A percentile compares a stretch with the other conserved stretches of the same genome.
phyloP scores from a whole-genome alignment of 2,329 filamentous ascomycete species.

The Verticillium isaacii region DNA sequence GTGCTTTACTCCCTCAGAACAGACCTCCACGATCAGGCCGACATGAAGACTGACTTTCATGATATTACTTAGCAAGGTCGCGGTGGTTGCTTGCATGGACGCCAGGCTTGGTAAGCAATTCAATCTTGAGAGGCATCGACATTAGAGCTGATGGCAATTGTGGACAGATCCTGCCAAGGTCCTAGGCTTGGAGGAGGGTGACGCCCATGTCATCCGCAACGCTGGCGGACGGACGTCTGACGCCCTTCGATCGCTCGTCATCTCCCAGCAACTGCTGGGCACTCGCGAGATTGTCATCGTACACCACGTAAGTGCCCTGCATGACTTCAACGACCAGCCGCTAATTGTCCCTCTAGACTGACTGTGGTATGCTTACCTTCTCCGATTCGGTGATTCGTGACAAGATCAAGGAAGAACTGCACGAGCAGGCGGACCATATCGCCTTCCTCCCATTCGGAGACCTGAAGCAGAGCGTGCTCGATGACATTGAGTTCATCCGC shows the following conservation, averaged over 20 bases:
- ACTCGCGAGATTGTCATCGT: slow-evolving; percentile 60
- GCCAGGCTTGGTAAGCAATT: slow-evolving; percentile 39
- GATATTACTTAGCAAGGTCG: background rate
- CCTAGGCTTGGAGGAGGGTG: slow-evolving; percentile 58
- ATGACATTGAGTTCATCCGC: slow-evolving; percentile 62
- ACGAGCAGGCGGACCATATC: slow-evolving; percentile 42
- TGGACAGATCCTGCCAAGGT: slow-evolving; percentile 48
- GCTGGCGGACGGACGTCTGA: slow-evolving; percentile 53
- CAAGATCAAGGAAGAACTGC: slow-evolving; percentile 56
- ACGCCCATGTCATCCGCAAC: slow-evolving; percentile 64
- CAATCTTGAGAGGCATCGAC: background rate
- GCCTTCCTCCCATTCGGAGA: slow-evolving; percentile 64
- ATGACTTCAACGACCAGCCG: background rate
- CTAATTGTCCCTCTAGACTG: slow-evolving; percentile 21
- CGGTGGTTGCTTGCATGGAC: slow-evolving; percentile 63
- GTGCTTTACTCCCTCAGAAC: too few species aligned
- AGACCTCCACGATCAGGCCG: background rate
- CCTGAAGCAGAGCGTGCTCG: slow-evolving; percentile 56
- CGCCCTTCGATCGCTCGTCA: slow-evolving; percentile 58
- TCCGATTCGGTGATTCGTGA: slow-evolving; percentile 51
- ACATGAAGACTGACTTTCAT: background rate
- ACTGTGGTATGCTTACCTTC: slow-evolving; percentile 62
- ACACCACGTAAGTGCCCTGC: slow-evolving; percentile 35
- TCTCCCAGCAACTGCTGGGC: slow-evolving; percentile 62
- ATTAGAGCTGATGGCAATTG: background rate